Evolutionary conservation across 139 green algal species (phyloP).

Genomic region (Dunaliella sp.): DNA sequence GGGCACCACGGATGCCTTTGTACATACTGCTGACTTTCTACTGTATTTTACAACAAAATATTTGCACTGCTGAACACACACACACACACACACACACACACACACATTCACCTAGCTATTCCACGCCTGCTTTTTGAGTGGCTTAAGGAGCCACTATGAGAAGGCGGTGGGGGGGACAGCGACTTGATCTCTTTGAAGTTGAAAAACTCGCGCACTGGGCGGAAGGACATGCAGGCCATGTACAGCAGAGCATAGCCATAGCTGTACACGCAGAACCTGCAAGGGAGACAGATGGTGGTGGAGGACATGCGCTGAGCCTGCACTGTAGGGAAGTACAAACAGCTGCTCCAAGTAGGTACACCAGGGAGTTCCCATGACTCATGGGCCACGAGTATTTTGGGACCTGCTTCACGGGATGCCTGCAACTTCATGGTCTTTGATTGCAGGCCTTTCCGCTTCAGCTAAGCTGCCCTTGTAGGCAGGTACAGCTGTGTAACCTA

Average conservation of each 20-base stretch:
- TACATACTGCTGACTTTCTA: neutral
- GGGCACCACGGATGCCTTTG: neutral
- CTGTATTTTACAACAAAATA: neutral
- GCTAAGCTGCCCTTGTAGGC: too few species aligned
- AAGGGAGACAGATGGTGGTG: neutral
- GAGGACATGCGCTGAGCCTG: too few species aligned
- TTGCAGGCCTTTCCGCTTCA: too few species aligned
- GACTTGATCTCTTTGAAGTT: neutral
- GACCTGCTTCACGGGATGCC: too few species aligned
- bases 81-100: neutral
- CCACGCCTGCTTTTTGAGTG: neutral
- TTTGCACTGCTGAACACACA: neutral
- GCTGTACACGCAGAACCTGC: neutral
- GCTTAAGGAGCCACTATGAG: neutral
- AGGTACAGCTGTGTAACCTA: too few species aligned
- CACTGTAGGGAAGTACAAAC: too few species aligned
- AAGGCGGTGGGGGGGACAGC: neutral
- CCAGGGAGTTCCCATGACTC: too few species aligned
- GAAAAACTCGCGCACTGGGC: neutral
- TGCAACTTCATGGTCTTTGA: too few species aligned
- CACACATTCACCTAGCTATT: neutral
- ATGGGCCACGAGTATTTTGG: too few species aligned
- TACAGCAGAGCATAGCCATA: neutral
- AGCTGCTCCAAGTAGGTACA: too few species aligned
- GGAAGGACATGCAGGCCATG: neutral